Conservation (phyloP, 148 eudicot genomes). For the Spergularia bocconei region DNA sequence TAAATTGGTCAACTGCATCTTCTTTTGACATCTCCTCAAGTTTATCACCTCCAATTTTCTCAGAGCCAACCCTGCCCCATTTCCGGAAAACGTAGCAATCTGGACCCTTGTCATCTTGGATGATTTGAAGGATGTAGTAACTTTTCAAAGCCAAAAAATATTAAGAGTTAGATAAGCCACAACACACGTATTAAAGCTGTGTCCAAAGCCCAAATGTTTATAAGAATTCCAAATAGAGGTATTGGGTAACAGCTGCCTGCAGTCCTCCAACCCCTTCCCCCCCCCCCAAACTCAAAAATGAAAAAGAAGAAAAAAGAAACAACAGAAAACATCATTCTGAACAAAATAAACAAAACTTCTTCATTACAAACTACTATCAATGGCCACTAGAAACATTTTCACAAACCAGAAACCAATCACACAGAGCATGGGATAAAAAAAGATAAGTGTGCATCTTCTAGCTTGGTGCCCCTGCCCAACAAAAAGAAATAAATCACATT, state of each 20-base stretch:
- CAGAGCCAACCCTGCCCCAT: constrained; percentile 96
- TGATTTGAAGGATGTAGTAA: constrained; percentile 93
- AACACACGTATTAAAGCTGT: not conserved
- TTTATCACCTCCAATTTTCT: constrained; percentile 72
- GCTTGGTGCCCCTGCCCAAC: not conserved
- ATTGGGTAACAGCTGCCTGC: no score
- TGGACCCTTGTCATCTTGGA: constrained; percentile 85
- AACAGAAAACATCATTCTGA: no score
- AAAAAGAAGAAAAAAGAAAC: no score
- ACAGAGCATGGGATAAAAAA: not conserved
- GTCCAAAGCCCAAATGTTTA: not conserved
- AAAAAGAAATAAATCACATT: not conserved
- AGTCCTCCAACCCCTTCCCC: no score
- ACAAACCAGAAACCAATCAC: not conserved
- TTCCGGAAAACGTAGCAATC: constrained; percentile 90
- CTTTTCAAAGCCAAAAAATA: constrained; percentile 39
- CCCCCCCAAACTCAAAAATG: no score
- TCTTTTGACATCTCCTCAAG: constrained; percentile 64
- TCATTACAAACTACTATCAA: no score
- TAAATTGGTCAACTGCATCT: constrained; percentile 72
- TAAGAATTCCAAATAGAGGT: not conserved
- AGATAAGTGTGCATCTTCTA: not conserved
- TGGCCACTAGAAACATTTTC: not conserved
- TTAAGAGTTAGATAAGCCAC: constrained; percentile 15
- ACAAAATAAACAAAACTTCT: no score